A percentile compares a stretch with the other conserved stretches of the same genome.
phyloP scores from a whole-genome alignment of 192 early-diverging fungal species.

The Linnemannia exigua region DNA sequence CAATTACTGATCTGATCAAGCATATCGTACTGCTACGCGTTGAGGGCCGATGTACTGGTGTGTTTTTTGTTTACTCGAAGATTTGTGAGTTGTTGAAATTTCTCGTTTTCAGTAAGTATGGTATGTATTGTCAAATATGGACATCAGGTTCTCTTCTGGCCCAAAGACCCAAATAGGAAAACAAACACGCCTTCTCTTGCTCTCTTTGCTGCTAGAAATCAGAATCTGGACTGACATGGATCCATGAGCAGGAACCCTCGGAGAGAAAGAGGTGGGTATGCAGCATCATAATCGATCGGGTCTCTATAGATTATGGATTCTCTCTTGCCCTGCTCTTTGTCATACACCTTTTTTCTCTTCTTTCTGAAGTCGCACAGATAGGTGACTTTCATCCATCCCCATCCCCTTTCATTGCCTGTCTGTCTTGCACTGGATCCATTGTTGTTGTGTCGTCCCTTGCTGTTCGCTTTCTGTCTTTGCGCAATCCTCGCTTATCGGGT shows the following conservation, averaged over 20 bases:
- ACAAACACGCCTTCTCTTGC: neutral
- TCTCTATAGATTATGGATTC: slow-evolving; percentile 19
- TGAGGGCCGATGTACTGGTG: no score
- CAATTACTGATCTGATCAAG: no score
- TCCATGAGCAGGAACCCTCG: slow-evolving; percentile 5
- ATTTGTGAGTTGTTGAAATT: no score
- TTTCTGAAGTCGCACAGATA: neutral
- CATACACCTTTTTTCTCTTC: neutral
- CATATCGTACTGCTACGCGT: no score
- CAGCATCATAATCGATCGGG: neutral
- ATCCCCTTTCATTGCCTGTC: neutral
- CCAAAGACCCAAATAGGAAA: neutral
- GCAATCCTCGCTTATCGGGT: neutral
- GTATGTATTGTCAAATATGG: neutral
- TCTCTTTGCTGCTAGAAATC: neutral
- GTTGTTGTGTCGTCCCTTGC: no score
- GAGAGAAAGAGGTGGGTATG: neutral
- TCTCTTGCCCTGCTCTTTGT: slow-evolving; percentile 26
- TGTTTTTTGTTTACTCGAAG: no score
- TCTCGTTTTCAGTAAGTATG: no score
- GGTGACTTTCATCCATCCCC: neutral
- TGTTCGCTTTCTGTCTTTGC: neutral
- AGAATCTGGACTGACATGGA: slow-evolving; percentile 20
- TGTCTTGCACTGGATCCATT: no score
- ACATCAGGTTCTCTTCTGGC: slow-evolving; percentile 13